Evolutionary conservation across 352 stramenopile species (phyloP).

Genomic region (Globisporangium solare): DNA sequence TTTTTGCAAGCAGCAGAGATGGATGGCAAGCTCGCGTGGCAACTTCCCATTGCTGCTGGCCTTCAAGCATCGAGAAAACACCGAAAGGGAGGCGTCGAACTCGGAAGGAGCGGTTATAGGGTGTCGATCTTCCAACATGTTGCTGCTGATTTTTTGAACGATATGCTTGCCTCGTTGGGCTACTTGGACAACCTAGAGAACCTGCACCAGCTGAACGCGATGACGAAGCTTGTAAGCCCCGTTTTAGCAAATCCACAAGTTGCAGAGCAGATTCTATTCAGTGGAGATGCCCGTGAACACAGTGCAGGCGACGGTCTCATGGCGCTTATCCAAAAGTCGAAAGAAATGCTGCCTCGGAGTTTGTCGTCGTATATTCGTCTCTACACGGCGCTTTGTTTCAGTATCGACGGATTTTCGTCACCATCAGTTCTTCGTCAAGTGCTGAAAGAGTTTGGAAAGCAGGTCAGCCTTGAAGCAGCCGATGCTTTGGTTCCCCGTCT

Average conservation of each 20-base stretch:
- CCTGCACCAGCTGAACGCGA: constrained; percentile 45
- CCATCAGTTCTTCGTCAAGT: constrained; percentile 36
- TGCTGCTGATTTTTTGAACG: constrained; percentile 50
- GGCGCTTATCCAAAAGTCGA: constrained; percentile 29
- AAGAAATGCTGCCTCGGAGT: constrained; percentile 29
- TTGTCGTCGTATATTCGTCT: constrained; percentile 44
- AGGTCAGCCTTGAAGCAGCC: constrained; percentile 7
- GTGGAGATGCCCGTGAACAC: neutral
- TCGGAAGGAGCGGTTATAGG: constrained; percentile 8
- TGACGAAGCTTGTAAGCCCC: constrained; percentile 59
- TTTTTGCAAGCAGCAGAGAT: constrained; percentile 26
- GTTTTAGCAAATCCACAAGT: constrained; percentile 37
- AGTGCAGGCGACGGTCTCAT: constrained; percentile 9
- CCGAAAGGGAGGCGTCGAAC: neutral
- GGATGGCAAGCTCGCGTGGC: constrained; percentile 25
- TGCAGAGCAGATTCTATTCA: constrained; percentile 26
- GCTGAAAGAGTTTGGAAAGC: constrained; percentile 46
- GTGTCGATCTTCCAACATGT: constrained; percentile 44
- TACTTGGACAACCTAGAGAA: constrained; percentile 48
- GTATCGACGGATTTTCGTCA: constrained; percentile 20
- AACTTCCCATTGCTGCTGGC: constrained; percentile 21
- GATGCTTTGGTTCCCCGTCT: constrained; percentile 5
- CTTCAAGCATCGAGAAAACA: constrained; percentile 11
- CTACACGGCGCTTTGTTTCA: constrained; percentile 43
- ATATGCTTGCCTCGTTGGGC: constrained; percentile 43